These are phyloP conservation scores for Candida ulmi DNA, from an alignment of 805 yeast genomes.

Conservation along the genomic window DNA sequence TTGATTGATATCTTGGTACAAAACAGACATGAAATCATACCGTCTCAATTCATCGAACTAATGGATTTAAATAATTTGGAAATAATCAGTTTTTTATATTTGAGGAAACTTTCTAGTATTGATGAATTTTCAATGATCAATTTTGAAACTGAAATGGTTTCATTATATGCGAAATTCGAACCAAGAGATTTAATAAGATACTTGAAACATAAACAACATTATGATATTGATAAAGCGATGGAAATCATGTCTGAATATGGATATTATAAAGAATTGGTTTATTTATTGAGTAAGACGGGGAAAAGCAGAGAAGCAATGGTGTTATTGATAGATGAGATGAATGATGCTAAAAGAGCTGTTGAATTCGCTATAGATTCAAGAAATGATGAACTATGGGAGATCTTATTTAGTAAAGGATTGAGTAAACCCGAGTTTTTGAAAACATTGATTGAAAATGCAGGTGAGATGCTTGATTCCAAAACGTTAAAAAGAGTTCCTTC, in stretches of 20 bases:
- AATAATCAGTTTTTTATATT: conserved; percentile 55
- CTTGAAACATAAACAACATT: conserved; percentile 52
- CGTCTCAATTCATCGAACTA: conserved; percentile 42
- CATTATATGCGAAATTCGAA: conserved; percentile 59
- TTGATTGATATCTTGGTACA: conserved; percentile 53
- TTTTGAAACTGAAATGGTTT: conserved; percentile 64
- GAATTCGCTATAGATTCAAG: conserved; percentile 64
- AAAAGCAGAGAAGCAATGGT: conserved; percentile 69
- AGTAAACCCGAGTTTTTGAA: conserved; percentile 71
- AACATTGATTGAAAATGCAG: conserved; percentile 65
- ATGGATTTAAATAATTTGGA: conserved; percentile 37
- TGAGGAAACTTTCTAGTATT: conserved; percentile 48
- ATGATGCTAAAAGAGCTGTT: conserved; percentile 79
- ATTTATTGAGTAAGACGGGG: conserved; percentile 76
- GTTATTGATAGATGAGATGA: conserved; percentile 68
- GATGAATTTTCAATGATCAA: conserved; percentile 52
- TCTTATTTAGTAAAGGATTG: conserved; percentile 64
- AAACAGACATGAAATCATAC: conserved; percentile 59
- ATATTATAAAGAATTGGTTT: conserved; percentile 69
- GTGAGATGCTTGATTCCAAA: conserved; percentile 59
- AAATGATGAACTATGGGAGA: conserved; percentile 78
- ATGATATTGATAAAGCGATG: conserved; percentile 69
- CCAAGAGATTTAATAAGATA: conserved; percentile 51
- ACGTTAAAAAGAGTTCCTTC: conserved; percentile 62
- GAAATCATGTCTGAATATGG: conserved; percentile 49